Evolutionary conservation across 495 filamentous ascomycete genomes (phyloP).

Genomic region (Aspergillus egyptiacus): DNA sequence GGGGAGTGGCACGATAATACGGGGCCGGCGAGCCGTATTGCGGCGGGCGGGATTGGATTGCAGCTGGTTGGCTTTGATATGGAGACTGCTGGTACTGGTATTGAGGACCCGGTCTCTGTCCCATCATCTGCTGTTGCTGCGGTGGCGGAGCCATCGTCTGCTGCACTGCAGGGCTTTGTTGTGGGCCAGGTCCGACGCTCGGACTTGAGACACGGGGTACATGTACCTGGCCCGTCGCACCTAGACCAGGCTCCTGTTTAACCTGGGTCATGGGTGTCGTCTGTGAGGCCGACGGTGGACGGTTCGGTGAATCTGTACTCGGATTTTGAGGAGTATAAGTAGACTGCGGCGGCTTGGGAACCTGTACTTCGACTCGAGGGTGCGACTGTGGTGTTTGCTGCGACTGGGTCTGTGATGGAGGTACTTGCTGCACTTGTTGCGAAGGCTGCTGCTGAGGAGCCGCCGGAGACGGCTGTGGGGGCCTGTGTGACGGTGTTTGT

Average conservation of each 20-base stretch:
- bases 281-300: slow-evolving; percentile 20
- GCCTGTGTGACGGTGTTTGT: slow-evolving; percentile 11
- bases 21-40: slow-evolving; percentile 31
- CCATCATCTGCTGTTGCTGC: slow-evolving; percentile 20
- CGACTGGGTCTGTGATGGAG: slow-evolving; percentile 19
- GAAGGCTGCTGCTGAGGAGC: slow-evolving; percentile 11
- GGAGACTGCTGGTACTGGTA: slow-evolving; percentile 29
- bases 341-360: slow-evolving; percentile 27
- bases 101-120: slow-evolving; percentile 26
- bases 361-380: slow-evolving; percentile 21
- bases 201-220: slow-evolving; percentile 17
- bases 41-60: slow-evolving; percentile 36
- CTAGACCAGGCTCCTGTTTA: slow-evolving; percentile 32
- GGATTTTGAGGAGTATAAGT: slow-evolving; percentile 23
- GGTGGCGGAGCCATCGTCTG: slow-evolving; percentile 17
- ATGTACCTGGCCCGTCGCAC: slow-evolving; percentile 11
- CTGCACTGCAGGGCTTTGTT: slow-evolving; percentile 21
- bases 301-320: slow-evolving; percentile 18
- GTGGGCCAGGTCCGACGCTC: slow-evolving; percentile 24
- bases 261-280: slow-evolving; percentile 16
- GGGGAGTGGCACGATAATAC: slow-evolving; percentile 32
- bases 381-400: slow-evolving; percentile 22
- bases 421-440: slow-evolving; percentile 10
- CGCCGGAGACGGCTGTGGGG: slow-evolving; percentile 9
- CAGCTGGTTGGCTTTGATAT: slow-evolving; percentile 29